These are phyloP conservation scores for Cylindrotheca fusiformis DNA, from an alignment of 108 stramenopile genomes.

Conservation along the genomic window DNA sequence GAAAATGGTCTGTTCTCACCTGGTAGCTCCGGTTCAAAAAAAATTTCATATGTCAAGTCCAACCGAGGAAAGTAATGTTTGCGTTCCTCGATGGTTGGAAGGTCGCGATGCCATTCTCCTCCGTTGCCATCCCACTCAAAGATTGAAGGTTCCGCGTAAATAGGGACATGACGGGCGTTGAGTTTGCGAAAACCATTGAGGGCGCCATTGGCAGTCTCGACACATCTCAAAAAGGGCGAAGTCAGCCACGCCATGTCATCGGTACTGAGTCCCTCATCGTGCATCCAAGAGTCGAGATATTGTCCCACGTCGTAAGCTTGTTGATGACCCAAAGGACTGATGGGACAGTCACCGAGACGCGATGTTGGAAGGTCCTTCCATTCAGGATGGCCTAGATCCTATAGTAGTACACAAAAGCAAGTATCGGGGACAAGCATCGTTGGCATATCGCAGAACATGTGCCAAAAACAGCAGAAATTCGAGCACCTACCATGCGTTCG, in stretches of 20 bases:
- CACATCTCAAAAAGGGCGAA: constrained; percentile 55
- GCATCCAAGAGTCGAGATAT: constrained; percentile 40
- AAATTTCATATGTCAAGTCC: constrained; percentile 32
- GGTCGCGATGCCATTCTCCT: constrained; percentile 44
- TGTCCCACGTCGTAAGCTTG: constrained; percentile 73
- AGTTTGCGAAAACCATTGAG: constrained; percentile 37
- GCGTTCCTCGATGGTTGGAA: constrained; percentile 50
- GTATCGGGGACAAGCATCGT: background rate
- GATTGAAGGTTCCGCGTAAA: constrained; percentile 51
- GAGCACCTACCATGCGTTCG: constrained; percentile 61
- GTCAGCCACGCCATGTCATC: constrained; percentile 52
- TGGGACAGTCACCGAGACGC: constrained; percentile 59
- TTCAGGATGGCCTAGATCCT: constrained; percentile 65
- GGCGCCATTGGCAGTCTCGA: constrained; percentile 50
- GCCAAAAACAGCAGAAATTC: too few species aligned
- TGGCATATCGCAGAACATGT: too few species aligned
- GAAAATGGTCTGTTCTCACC: constrained; percentile 5
- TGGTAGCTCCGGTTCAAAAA: constrained; percentile 51
- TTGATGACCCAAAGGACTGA: constrained; percentile 62
- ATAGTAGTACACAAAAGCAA: background rate
- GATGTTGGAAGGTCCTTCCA: constrained; percentile 27
- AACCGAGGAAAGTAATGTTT: constrained; percentile 61
- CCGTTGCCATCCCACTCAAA: constrained; percentile 61
- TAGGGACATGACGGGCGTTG: constrained; percentile 7
- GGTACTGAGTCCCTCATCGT: constrained; percentile 14